phyloP scores from a whole-genome alignment of 2,329 filamentous ascomycete species.

The Xylogone sp. region DNA sequence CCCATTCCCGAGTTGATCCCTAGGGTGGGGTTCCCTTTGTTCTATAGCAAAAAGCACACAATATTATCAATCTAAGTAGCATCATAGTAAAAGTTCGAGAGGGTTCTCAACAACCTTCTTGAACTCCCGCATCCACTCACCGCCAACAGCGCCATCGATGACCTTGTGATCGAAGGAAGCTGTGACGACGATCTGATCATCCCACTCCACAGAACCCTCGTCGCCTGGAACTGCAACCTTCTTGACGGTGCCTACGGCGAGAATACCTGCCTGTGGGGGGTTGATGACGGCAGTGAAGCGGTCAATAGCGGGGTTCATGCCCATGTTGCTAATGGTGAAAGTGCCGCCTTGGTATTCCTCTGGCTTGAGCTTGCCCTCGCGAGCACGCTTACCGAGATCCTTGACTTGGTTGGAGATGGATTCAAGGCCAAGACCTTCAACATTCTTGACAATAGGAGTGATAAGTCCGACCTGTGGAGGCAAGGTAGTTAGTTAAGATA shows the following conservation, averaged over 20 bases:
- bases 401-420: slow-evolving; percentile 88
- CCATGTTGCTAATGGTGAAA: slow-evolving; percentile 99
- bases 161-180: slow-evolving; percentile 99
- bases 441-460: slow-evolving; percentile 92
- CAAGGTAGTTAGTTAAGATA: background rate
- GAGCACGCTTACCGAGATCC: slow-evolving; percentile 92
- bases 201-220: slow-evolving; percentile 81
- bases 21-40: background rate
- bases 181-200: slow-evolving; percentile 94
- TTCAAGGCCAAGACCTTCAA: slow-evolving; percentile 81
- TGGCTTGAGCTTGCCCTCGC: slow-evolving; percentile 97
- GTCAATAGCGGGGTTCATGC: slow-evolving; percentile 96
- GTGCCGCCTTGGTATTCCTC: slow-evolving; percentile 99
- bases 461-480: slow-evolving; percentile 67
- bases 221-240: slow-evolving; percentile 90
- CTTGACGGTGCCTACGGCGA: slow-evolving; percentile 90
- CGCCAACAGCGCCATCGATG: slow-evolving; percentile 91
- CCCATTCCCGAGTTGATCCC: background rate
- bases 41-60: background rate
- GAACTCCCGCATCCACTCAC: slow-evolving; percentile 93
- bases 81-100: slow-evolving; percentile 80
- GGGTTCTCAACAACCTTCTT: slow-evolving; percentile 99
- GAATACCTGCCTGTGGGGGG: slow-evolving; percentile 92
- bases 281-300: slow-evolving; percentile 99
- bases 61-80: slow-evolving; percentile 31